Evolutionary conservation across 169 alveolate species (phyloP), one percentile per base, ranked within the genome.

Genomic region (Babesia bovis): DNA sequence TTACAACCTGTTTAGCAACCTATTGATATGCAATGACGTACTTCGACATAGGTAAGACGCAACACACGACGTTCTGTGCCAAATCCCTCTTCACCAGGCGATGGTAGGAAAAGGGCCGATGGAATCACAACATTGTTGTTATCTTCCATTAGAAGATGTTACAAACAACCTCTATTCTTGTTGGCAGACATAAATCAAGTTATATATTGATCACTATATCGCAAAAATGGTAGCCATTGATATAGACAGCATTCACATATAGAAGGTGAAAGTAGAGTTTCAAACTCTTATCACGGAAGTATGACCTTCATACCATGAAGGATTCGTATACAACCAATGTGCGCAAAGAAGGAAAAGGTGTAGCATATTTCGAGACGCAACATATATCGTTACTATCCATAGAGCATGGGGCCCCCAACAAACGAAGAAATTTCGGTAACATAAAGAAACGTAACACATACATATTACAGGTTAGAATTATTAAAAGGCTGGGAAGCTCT

Each of bases 321-420:
- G 7, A n/a, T 17, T 5, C 5, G 3, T 17, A 53, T 1, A 53
- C 47, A 53, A 53, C 7, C n/a, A 53, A 15, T 4, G 32, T 33
- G 65, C 23, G 65, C 65, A 28, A 53, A 4, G 0, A 4, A 50
- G 2, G 25, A 50, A 3, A 2, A 26, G 10, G 2, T 3, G 5
- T 33, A 9, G n/a, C 26, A 40, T 23, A 23, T 15, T 35, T 21
- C 33, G 53, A 41, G 69, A 58, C 69, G 53, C 53, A n/a, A 28
- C 52, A 25, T 36, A 41, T 5, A 35, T 32, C 69, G 0, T 12
- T 7, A n/a, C 33, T 33, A 38, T 3, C 33, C 19, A 26, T 41
- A 7, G 33, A 7, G 60, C 72, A 61, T 61, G 72, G 72, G 72
- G 72, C 72, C 25, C 51, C 61, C 72, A 32, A 50, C 40, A 30